Percentiles rank a stretch among this genome's conserved stretches.
phyloP scores from a whole-genome alignment of 352 stramenopile genomes.

The Phytophthora sp. region DNA sequence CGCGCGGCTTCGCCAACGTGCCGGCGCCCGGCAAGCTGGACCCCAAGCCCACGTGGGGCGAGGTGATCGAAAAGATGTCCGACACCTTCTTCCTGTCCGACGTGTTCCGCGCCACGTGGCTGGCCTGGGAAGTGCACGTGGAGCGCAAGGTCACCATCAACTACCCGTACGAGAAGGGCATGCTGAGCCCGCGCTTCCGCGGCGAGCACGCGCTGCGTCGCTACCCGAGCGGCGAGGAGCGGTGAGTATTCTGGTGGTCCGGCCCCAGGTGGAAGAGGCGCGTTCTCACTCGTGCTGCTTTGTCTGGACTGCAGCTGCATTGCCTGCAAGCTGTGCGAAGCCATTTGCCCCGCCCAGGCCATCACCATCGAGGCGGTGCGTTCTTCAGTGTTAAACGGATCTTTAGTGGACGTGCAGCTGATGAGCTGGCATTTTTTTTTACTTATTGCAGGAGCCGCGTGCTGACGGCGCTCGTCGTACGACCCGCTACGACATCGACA shows the following conservation, averaged over 20 bases:
- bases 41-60: slow-evolving; percentile 67
- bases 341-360: slow-evolving; percentile 98
- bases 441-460: slow-evolving; percentile 85
- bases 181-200: slow-evolving; percentile 97
- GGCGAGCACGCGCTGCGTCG: slow-evolving; percentile 98
- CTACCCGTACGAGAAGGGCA: slow-evolving; percentile 99
- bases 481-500: slow-evolving; percentile 99
- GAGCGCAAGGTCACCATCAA: slow-evolving; percentile 98
- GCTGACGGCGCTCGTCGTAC: slow-evolving; percentile 98
- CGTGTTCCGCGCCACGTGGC: slow-evolving; percentile 79
- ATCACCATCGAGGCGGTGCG: slow-evolving; percentile 99
- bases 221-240: slow-evolving; percentile 99
- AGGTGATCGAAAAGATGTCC: slow-evolving; percentile 82
- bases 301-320: slow-evolving; percentile 92
- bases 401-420: slow-evolving; percentile 1
- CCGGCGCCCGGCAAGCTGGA: slow-evolving; percentile 32
- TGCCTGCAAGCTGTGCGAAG: slow-evolving; percentile 99
- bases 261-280: slow-evolving; percentile 2
- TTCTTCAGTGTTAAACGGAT: slow-evolving; percentile 18
- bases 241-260: slow-evolving; percentile 57
- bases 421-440: neutral
- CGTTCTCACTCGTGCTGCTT: slow-evolving; percentile 6
- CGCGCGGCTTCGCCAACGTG: slow-evolving; percentile 44
- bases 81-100: slow-evolving; percentile 88
- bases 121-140: slow-evolving; percentile 83